Evolutionary conservation across 495 filamentous ascomycete genomes (phyloP).

Genomic region (Penicillium pancosmium): DNA sequence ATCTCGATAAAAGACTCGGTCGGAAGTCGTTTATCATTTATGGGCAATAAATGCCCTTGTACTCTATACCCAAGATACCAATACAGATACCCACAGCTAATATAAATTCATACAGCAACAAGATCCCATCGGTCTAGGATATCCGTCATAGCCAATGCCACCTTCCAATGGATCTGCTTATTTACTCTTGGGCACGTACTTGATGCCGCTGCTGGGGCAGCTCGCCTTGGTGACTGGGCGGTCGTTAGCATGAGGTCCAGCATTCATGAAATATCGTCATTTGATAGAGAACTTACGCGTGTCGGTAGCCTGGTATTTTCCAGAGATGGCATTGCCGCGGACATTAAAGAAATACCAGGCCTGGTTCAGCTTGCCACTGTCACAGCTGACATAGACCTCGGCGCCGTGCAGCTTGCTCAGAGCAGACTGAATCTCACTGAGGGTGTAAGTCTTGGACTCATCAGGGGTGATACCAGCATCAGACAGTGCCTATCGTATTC

Average conservation of each 20-base stretch:
- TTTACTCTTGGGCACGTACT: constrained; percentile 59
- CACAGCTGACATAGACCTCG: constrained; percentile 65
- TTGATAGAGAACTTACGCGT: constrained; percentile 42
- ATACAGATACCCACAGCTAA: constrained; percentile 2
- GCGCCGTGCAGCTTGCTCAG: constrained; percentile 61
- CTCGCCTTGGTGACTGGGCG: constrained; percentile 52
- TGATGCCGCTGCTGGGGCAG: constrained; percentile 58
- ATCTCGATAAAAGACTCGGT: not conserved
- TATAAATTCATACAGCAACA: not conserved
- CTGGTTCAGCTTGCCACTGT: constrained; percentile 59
- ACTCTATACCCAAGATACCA: constrained; percentile 7
- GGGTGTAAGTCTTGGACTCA: constrained; percentile 60
- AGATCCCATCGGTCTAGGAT: not conserved
- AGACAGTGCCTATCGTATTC: constrained; percentile 51
- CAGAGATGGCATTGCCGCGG: constrained; percentile 68
- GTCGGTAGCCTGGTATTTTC: constrained; percentile 61
- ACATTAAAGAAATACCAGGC: constrained; percentile 81
- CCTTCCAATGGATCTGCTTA: constrained; percentile 1
- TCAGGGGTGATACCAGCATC: constrained; percentile 67
- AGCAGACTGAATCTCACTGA: constrained; percentile 61
- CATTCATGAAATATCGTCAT: not conserved
- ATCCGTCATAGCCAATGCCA: not conserved
- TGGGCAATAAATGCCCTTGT: constrained; percentile 1
- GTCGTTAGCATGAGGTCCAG: not conserved
- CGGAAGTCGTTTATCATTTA: not conserved